phyloP scores from a whole-genome alignment of 2,329 filamentous ascomycete genomes.

The Penicillium sp. region DNA sequence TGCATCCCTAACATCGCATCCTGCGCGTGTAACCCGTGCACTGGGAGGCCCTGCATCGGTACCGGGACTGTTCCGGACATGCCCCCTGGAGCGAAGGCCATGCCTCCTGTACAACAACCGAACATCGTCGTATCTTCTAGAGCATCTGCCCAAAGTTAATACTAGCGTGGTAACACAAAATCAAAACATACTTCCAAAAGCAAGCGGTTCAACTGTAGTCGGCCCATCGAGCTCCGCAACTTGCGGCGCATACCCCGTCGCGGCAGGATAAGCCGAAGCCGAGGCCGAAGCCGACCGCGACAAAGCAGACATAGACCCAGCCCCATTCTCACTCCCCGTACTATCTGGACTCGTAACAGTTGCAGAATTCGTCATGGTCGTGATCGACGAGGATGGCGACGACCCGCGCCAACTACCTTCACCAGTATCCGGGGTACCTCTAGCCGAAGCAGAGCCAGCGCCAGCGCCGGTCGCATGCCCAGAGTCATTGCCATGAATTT shows the following conservation, averaged over 20 bases:
- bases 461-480: not conserved
- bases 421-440: not conserved
- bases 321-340: conserved; percentile 19
- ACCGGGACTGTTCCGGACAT: not conserved
- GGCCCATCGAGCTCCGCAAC: conserved; percentile 10
- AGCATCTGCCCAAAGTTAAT: not conserved
- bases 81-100: not conserved
- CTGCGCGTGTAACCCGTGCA: not conserved
- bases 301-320: not conserved
- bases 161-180: not conserved
- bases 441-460: not conserved
- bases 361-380: conserved; percentile 15
- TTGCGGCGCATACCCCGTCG: conserved; percentile 8
- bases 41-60: not conserved
- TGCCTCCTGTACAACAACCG: not conserved
- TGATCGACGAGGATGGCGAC: conserved; percentile 19
- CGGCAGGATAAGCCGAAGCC: conserved; percentile 7
- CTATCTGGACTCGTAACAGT: conserved; percentile 23
- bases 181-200: conserved; percentile 6
- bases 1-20: not conserved
- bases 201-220: not conserved
- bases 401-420: conserved; percentile 19
- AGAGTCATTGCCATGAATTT: not conserved
- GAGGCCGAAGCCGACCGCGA: conserved; percentile 2
- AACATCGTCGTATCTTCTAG: not conserved